Evolutionary conservation across 1,284 basidiomycete genomes (phyloP).

Genomic region (Spongispora temasekensis): DNA sequence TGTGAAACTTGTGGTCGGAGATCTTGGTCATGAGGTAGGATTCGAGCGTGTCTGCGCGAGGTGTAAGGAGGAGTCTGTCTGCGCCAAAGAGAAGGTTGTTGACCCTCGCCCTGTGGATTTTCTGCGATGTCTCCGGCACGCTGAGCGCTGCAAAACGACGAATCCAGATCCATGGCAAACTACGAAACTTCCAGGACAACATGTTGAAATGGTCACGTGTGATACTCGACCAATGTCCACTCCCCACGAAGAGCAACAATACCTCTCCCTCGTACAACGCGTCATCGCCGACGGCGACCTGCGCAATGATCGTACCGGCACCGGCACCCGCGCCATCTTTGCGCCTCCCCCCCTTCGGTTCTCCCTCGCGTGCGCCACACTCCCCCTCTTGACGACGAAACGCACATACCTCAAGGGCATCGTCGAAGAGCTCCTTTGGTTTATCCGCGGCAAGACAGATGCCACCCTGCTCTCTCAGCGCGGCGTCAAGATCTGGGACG

Average conservation of each 20-base stretch:
- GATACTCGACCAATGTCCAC: constrained; percentile 3
- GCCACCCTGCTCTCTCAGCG: constrained; percentile 76
- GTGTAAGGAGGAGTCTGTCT: constrained; percentile 29
- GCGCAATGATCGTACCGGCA: constrained; percentile 89
- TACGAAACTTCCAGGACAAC: too few relatives aligned
- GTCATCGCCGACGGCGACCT: constrained; percentile 76
- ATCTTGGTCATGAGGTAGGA: constrained; percentile 24
- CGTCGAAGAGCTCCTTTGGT: constrained; percentile 95
- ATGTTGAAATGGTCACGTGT: neutral
- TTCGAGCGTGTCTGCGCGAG: constrained; percentile 20
- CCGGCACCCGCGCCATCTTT: constrained; percentile 88
- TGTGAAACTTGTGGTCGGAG: constrained; percentile 30
- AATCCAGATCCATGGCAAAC: constrained; percentile 6
- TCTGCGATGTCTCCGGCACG: constrained; percentile 10
- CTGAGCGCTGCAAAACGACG: neutral
- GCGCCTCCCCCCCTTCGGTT: constrained; percentile 89
- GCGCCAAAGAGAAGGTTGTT: constrained; percentile 30
- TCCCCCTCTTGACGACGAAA: constrained; percentile 95
- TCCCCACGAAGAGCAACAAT: constrained; percentile 82
- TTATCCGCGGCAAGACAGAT: constrained; percentile 86
- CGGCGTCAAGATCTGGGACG: constrained; percentile 97
- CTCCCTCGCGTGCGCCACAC: constrained; percentile 68
- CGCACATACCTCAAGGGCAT: constrained; percentile 92
- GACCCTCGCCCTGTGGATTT: constrained; percentile 23
- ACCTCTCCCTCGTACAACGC: constrained; percentile 76